phyloP scores from a whole-genome alignment of 306 rosid species.

The Lablab purpureus region DNA sequence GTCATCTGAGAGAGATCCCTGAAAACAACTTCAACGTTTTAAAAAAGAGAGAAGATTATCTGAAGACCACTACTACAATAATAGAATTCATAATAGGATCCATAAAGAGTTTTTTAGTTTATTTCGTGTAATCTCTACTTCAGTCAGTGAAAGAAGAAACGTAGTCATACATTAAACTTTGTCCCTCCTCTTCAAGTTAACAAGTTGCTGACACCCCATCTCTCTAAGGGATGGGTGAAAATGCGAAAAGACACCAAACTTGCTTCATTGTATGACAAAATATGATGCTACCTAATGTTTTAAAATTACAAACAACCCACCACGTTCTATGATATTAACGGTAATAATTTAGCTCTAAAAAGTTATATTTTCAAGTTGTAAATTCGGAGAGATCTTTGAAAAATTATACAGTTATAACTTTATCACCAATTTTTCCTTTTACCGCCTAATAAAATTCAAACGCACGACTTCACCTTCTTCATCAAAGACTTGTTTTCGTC shows the following conservation, averaged over 20 bases:
- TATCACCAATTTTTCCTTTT: too few species aligned
- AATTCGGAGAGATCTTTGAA: too few species aligned
- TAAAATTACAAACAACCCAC: background rate
- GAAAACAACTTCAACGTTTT: too few species aligned
- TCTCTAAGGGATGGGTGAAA: background rate
- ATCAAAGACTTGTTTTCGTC: background rate
- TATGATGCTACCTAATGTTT: background rate
- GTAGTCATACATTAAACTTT: background rate
- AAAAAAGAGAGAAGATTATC: too few species aligned
- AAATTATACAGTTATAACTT: too few species aligned
- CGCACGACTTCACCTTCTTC: background rate
- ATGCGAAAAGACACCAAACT: background rate
- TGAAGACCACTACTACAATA: too few species aligned
- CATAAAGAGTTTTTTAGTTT: background rate
- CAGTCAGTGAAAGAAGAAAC: background rate
- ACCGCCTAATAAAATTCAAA: too few species aligned
- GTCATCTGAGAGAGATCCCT: too few species aligned
- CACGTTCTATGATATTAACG: background rate
- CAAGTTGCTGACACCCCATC: background rate
- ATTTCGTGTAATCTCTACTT: background rate
- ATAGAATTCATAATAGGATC: background rate
- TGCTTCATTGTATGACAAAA: background rate
- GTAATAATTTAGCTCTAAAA: background rate
- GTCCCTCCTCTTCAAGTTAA: background rate
- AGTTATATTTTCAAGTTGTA: too few species aligned